Evolutionary conservation across 2,329 filamentous ascomycete genomes (phyloP), one percentile per base, ranked within the genome.

Genomic region (Fusarium pseudograminearum): DNA sequence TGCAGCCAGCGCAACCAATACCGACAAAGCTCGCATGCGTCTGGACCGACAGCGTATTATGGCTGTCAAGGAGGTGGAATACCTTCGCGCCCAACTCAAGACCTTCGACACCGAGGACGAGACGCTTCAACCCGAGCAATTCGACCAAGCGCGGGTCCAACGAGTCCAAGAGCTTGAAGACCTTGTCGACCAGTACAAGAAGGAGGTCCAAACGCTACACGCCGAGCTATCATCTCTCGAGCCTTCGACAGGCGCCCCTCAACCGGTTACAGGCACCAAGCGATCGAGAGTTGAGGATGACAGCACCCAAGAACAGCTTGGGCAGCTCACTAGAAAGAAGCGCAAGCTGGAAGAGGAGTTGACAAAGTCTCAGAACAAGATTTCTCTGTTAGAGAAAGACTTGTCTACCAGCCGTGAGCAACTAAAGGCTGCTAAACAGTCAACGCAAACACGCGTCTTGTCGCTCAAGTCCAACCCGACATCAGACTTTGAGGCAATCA

Each of bases 381-480:
- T 89, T 66, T 87, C 90, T 31, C 81, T 97, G 34, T 83, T 97
- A 10, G 88, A 93, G 74, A 90, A 90, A 66, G 93, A 97, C 74
- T 85, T 96, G 47, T 86, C 90, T 41, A 91, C 94, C 14, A 85
- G 87, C 58, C 85, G 89, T 61, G 88, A 91, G 33, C 94, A 97
- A 76, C 88, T 98, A 26, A 86, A 87, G 47, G 83, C 85, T 3
- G 87, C 87, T 8, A 85, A 87, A 65, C 85, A 90, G 51, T 88
- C 90, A 20, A 91, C 89, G 31, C 90, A 92, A 68, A 97, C 91
- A 5, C 92, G 96, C 36, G 86, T 98, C 48, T 87, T 99, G 28
- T 91, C 96, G 57, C 84, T 98, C 16, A 91, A 93, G 61, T 90
- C 91, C n/a, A 99, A 99, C 78, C 96, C 96, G 0, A 98, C 96